phyloP scores from a whole-genome alignment of 1,139 yeast species.

The Nakaseomyces nivariensis region DNA sequence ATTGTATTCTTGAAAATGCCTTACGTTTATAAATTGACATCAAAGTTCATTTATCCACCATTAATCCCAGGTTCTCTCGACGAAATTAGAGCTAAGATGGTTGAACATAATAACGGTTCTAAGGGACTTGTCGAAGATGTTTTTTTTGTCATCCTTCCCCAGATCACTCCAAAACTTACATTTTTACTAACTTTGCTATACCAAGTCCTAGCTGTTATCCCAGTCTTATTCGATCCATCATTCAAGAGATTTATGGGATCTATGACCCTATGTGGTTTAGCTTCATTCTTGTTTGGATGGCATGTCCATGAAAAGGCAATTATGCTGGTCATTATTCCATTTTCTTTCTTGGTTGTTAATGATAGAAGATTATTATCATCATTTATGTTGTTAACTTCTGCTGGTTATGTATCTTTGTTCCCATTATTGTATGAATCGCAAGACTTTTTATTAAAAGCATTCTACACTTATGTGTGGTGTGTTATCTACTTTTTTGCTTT shows the following conservation, averaged over 20 bases:
- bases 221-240: constrained; percentile 65
- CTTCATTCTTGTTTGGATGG: constrained; percentile 94
- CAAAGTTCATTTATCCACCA: constrained; percentile 24
- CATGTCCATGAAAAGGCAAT: constrained; percentile 98
- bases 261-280: constrained; percentile 78
- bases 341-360: constrained; percentile 61
- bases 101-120: constrained; percentile 42
- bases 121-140: constrained; percentile 91
- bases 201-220: constrained; percentile 64
- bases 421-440: constrained; percentile 78
- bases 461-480: constrained; percentile 83
- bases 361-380: constrained; percentile 67
- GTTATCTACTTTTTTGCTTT: constrained; percentile 65
- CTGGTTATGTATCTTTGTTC: constrained; percentile 82
- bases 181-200: constrained; percentile 72
- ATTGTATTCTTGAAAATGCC: constrained; percentile 41
- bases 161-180: constrained; percentile 67
- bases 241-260: constrained; percentile 75
- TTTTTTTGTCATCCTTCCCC: constrained; percentile 68
- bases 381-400: constrained; percentile 54
- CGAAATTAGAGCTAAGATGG: constrained; percentile 23
- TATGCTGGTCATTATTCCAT: constrained; percentile 79
- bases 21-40: constrained; percentile 31
- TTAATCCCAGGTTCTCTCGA: constrained; percentile 25
- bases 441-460: constrained; percentile 65